These are phyloP conservation scores for Roridomyces roridus DNA, from an alignment of 768 basidiomycete species.

Conservation along the genomic window DNA sequence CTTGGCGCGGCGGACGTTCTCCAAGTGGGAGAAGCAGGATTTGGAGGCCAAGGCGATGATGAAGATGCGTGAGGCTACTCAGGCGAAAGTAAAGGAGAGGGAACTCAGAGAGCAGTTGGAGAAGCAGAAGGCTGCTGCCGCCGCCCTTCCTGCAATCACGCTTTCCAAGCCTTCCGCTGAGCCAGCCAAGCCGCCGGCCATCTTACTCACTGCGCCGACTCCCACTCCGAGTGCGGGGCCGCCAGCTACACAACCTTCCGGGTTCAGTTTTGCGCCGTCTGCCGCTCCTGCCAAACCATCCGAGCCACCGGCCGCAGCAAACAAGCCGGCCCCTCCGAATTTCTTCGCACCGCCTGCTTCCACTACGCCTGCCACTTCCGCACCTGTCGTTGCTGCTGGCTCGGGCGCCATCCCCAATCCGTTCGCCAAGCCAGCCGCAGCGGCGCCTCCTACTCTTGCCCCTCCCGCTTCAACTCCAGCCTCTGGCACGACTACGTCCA, in stretches of 20 bases:
- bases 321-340: conserved; percentile 12
- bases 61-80: conserved; percentile 62
- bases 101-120: conserved; percentile 49
- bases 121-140: conserved; percentile 35
- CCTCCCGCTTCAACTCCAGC: conserved; percentile 14
- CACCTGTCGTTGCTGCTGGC: too few species aligned
- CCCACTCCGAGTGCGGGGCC: conserved; percentile 12
- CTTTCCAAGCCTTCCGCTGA: conserved; percentile 29
- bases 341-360: conserved; percentile 18
- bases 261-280: conserved; percentile 29
- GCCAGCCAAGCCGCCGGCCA: conserved; percentile 31
- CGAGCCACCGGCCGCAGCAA: conserved; percentile 9
- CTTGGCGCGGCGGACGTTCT: conserved; percentile 46
- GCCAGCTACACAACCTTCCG: conserved; percentile 19
- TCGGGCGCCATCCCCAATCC: conserved; percentile 8
- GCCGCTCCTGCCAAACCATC: conserved; percentile 11
- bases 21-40: conserved; percentile 90
- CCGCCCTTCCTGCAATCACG: conserved; percentile 34
- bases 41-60: conserved; percentile 81
- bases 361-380: conserved; percentile 8
- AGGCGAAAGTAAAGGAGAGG: conserved; percentile 49
- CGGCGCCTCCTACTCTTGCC: conserved; percentile 9
- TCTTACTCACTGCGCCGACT: conserved; percentile 18
- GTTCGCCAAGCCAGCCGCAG: conserved; percentile 21
- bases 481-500: neutral